These are phyloP conservation scores for Backusella tuberculispora DNA, from an alignment of 192 early-diverging fungal genomes.

Conservation along the genomic window DNA sequence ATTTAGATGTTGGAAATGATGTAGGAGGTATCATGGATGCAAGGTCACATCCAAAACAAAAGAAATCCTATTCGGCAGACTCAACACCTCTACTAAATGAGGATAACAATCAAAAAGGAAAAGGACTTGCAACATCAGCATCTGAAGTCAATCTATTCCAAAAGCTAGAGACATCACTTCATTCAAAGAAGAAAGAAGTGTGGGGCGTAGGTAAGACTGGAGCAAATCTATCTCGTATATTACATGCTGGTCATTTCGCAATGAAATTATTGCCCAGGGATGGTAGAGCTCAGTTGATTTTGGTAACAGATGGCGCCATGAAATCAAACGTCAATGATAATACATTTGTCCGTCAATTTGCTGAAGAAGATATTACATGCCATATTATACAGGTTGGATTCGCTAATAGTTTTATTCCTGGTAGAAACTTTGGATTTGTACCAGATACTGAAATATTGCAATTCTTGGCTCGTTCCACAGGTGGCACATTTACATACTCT, in stretches of 20 bases:
- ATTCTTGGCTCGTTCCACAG: conserved; percentile 68
- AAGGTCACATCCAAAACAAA: background rate
- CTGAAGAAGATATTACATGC: conserved; percentile 67
- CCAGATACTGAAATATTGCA: conserved; percentile 74
- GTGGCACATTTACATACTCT: conserved; percentile 74
- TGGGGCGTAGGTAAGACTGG: conserved; percentile 61
- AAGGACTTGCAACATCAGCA: background rate
- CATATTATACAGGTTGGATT: conserved; percentile 77
- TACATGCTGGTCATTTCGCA: conserved; percentile 60
- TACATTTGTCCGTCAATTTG: conserved; percentile 60
- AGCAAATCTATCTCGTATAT: conserved; percentile 54
- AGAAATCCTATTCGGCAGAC: background rate
- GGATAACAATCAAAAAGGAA: background rate
- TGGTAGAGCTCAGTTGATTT: conserved; percentile 55
- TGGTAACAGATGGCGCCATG: conserved; percentile 75
- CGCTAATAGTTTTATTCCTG: conserved; percentile 60
- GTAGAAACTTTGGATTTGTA: conserved; percentile 73
- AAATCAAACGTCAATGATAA: conserved; percentile 68
- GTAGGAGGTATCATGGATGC: conserved; percentile 19
- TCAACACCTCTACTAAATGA: background rate
- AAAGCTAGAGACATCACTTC: background rate
- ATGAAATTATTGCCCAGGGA: conserved; percentile 48
- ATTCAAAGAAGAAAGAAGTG: conserved; percentile 46
- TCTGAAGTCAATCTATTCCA: conserved; percentile 5
- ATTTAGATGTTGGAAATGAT: conserved; percentile 40